Conservation (phyloP, 306 rosid species). For the Pyrus bretschneideri region DNA sequence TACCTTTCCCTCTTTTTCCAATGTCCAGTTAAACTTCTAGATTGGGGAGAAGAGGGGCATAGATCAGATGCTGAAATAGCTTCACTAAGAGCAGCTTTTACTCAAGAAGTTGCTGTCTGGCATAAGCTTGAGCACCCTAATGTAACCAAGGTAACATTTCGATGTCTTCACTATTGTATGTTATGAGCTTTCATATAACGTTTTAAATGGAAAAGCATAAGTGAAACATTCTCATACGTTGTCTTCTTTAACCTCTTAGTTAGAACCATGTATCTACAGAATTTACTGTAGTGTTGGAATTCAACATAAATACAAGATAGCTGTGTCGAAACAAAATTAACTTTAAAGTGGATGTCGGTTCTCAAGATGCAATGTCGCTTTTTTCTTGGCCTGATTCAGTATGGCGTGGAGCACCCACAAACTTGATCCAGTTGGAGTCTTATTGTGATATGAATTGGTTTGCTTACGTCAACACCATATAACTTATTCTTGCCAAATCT, state of each 20-base stretch:
- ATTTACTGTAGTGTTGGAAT: not conserved
- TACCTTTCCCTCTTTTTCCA: conserved; percentile 18
- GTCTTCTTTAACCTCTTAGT: not conserved
- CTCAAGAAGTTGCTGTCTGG: conserved; percentile 98
- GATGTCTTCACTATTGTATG: not conserved
- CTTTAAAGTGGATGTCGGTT: not conserved
- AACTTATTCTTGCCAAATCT: conserved; percentile 2
- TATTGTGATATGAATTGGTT: not conserved
- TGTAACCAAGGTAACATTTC: conserved; percentile 69
- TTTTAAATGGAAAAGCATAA: not conserved
- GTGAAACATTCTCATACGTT: not conserved
- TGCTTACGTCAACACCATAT: conserved; percentile 4
- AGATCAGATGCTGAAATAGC: conserved; percentile 96
- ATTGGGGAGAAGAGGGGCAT: conserved; percentile 99
- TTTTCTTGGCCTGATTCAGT: not conserved
- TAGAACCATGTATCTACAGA: not conserved
- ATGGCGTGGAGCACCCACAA: not conserved
- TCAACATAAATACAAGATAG: not conserved
- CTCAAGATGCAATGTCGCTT: not conserved
- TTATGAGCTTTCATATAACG: not conserved
- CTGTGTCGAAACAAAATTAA: not conserved
- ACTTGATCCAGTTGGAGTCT: conserved; percentile 7
- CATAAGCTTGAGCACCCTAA: conserved; percentile 99
- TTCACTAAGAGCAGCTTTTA: conserved; percentile 89
- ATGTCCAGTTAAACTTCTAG: conserved; percentile 85